A percentile compares a stretch with the other conserved stretches of the same genome.
Evolutionary conservation across 495 filamentous ascomycete genomes (phyloP).

Genomic region (Penicillium daleae): DNA sequence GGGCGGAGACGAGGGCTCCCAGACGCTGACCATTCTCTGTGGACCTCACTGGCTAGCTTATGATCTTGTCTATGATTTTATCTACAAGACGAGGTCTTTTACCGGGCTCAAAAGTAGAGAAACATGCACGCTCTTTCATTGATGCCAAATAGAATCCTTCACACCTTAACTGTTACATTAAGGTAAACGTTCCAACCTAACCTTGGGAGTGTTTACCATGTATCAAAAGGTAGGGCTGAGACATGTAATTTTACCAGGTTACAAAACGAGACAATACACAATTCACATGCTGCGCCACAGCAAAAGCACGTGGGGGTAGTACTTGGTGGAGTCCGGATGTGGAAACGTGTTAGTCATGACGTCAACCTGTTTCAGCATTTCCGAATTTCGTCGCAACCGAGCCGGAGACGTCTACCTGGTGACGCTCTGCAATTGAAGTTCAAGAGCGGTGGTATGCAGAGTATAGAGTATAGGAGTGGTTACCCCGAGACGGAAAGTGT

Average conservation of each 20-base stretch:
- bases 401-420: conserved; percentile 18
- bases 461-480: neutral
- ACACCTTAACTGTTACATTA: too few relatives aligned
- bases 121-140: too few relatives aligned
- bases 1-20: too few relatives aligned
- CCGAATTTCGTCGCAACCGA: conserved; percentile 8
- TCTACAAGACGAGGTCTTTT: too few relatives aligned
- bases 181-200: neutral
- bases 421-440: conserved; percentile 14
- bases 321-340: conserved; percentile 13
- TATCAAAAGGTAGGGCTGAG: conserved; percentile 7
- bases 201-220: neutral
- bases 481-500: neutral
- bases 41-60: too few relatives aligned
- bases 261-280: neutral
- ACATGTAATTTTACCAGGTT: conserved; percentile 6
- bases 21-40: too few relatives aligned
- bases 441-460: neutral
- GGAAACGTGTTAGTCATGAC: conserved; percentile 30
- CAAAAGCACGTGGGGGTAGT: conserved; percentile 19
- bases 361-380: conserved; percentile 30
- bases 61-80: too few relatives aligned
- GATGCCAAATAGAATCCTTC: too few relatives aligned
- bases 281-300: conserved; percentile 20
- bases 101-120: too few relatives aligned